phyloP scores from a whole-genome alignment of 2,329 filamentous ascomycete genomes.

The Penicillium digitatum region DNA sequence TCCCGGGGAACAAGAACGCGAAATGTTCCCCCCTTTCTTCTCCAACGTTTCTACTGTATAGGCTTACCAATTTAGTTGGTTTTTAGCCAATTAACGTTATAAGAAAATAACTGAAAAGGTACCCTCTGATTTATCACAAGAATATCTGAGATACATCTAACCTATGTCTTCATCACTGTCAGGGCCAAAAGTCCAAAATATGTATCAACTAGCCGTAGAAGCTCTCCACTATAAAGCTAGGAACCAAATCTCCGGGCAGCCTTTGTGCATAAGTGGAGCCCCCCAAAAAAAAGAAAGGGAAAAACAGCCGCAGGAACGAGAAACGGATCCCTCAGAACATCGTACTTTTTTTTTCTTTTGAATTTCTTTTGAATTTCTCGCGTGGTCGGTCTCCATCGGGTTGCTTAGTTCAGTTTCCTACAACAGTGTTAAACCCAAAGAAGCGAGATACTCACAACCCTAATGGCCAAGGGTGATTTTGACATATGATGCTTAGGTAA shows the following conservation, averaged over 20 bases:
- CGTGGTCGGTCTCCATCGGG: slow-evolving; percentile 24
- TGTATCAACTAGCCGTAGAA: slow-evolving; percentile 6
- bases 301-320: slow-evolving; percentile 29
- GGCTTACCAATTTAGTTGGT: not conserved
- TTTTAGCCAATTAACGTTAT: no score
- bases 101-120: not conserved
- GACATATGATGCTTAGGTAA: slow-evolving; percentile 23
- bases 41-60: slow-evolving; percentile 17
- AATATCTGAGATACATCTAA: slow-evolving; percentile 17
- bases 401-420: slow-evolving; percentile 2
- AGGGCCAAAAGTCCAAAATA: slow-evolving; percentile 14
- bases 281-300: slow-evolving; percentile 14
- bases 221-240: slow-evolving; percentile 24
- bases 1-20: slow-evolving; percentile 32
- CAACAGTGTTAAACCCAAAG: not conserved
- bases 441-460: not conserved
- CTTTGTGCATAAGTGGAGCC: slow-evolving; percentile 28
- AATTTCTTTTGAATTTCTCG: slow-evolving; percentile 11
- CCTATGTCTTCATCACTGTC: not conserved
- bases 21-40: slow-evolving; percentile 29
- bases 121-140: slow-evolving; percentile 22
- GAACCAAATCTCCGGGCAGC: slow-evolving; percentile 33
- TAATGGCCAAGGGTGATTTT: slow-evolving; percentile 8
- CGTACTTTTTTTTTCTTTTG: slow-evolving; percentile 9
- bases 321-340: slow-evolving; percentile 31